A percentile compares a stretch with the other conserved stretches of the same genome.
These are phyloP conservation scores for Gyromitra esculenta DNA, from an alignment of 2,329 filamentous ascomycete genomes.

Conservation along the genomic window DNA sequence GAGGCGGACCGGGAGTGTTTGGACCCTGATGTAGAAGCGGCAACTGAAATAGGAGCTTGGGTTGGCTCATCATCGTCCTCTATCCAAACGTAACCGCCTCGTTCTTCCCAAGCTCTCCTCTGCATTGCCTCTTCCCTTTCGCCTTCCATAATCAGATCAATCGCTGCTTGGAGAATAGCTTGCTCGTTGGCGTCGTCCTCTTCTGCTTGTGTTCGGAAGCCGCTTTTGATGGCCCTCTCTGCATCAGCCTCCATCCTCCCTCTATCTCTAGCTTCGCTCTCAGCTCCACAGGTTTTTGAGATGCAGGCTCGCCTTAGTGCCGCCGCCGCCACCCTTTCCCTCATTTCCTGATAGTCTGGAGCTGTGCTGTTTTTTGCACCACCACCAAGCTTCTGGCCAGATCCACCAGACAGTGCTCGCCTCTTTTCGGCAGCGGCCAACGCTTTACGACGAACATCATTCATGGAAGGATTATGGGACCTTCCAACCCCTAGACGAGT, in stretches of 20 bases:
- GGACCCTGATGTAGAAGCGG: conserved; percentile 55
- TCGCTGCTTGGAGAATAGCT: conserved; percentile 84
- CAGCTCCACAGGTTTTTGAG: conserved; percentile 79
- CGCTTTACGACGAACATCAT: conserved; percentile 77
- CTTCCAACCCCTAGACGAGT: conserved; percentile 73
- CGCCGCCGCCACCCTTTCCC: conserved; percentile 76
- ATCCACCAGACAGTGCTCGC: conserved; percentile 67
- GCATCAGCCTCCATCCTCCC: conserved; percentile 71
- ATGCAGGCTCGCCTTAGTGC: conserved; percentile 74
- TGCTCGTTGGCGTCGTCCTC: conserved; percentile 88
- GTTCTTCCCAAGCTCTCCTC: conserved; percentile 63
- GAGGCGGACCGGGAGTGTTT: conserved; percentile 20
- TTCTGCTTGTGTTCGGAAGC: conserved; percentile 83
- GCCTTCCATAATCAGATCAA: conserved; percentile 87
- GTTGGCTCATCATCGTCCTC: conserved; percentile 60
- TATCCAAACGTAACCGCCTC: conserved; percentile 64
- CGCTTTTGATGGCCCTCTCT: conserved; percentile 73
- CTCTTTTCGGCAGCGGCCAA: conserved; percentile 78
- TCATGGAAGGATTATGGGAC: conserved; percentile 67
- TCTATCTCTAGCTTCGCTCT: conserved; percentile 69
- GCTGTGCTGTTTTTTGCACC: conserved; percentile 55
- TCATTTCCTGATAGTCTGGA: conserved; percentile 65
- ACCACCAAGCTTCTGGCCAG: conserved; percentile 79
- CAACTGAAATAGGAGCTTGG: conserved; percentile 17
- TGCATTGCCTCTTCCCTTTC: conserved; percentile 65